Base-by-base conservation (phyloP, 495 filamentous ascomycete species). In the Annulohypoxylon bovei region DNA sequence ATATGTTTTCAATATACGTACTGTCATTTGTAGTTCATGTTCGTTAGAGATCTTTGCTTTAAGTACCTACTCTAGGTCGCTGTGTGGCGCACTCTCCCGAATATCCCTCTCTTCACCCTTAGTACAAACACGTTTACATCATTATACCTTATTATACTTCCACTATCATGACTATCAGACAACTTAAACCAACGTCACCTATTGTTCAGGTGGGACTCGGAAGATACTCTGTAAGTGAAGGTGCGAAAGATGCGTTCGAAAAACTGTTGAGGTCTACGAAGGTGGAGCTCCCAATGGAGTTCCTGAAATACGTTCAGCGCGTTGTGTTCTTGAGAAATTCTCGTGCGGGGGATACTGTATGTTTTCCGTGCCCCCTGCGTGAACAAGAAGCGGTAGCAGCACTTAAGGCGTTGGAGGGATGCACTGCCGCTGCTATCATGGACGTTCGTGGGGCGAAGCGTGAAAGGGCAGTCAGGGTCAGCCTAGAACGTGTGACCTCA, bases 401-500 rank as follows among this genome's bases (percentile, higher is more conserved):
- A 2, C 79, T 92, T 73, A 93, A 92, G 76, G 89, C 86, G 23
- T 75, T 92, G 3, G 90, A 93, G 76, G 90, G 86, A n/a, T 85
- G 85, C 40, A 83, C 87, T n/a, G 88, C 86, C 4, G 88, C 87
- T 16, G 86, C 86, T 4, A 84, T 93, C 65, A 88, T 86, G 12
- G 81, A 90, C 73, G 74, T 91, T 50, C 82, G 83, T 11, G 67
- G 55, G 6, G 39, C 61, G 22, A 65, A 72, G 8, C 66, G 79
- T 53, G 75, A 72, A 55, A 73, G 80, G 60, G 76, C 77, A 57
- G 86, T 92, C 30, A 82, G 78, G 30, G 83, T 93, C 23, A 87
- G 87, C 61, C 76, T 91, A 46, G 90, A 92, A 70, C 83, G 83
- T 68, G 85, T 90, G 4, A 85, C 88, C 7, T 86, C 86, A 20